These are phyloP conservation scores for Saprolegnia diclina DNA, from an alignment of 352 stramenopile species.

Conservation along the genomic window DNA sequence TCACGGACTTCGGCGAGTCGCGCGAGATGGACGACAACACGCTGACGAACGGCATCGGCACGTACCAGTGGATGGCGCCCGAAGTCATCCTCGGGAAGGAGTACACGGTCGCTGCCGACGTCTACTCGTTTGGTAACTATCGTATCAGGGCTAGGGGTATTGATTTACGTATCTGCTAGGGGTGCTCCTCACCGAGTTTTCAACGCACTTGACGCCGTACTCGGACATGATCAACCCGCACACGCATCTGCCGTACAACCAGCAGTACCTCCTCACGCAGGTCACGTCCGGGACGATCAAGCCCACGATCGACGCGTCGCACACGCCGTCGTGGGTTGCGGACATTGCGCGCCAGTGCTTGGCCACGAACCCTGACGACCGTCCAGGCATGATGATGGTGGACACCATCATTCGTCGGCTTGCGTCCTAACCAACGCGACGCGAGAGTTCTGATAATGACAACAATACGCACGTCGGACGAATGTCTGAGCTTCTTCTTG, in stretches of 20 bases:
- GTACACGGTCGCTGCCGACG: constrained; percentile 45
- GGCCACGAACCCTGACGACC: background rate
- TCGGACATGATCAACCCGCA: constrained; percentile 15
- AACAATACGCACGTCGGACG: no score
- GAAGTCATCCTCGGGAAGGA: constrained; percentile 44
- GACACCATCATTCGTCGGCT: no score
- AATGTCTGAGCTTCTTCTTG: no score
- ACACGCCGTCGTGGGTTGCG: background rate
- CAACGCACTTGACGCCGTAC: constrained; percentile 13
- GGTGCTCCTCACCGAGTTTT: constrained; percentile 21
- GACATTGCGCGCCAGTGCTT: background rate
- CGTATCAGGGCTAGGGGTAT: background rate
- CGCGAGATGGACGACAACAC: constrained; percentile 36
- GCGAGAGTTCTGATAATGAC: no score
- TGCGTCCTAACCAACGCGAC: no score
- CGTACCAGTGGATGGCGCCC: constrained; percentile 45
- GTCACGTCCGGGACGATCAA: background rate
- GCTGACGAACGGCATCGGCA: constrained; percentile 55
- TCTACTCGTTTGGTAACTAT: constrained; percentile 45
- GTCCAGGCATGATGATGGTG: background rate
- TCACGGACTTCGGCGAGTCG: constrained; percentile 66
- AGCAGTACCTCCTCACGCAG: constrained; percentile 4
- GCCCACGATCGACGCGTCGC: background rate
- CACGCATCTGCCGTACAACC: background rate
- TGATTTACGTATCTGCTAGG: background rate